These are phyloP conservation scores for Salix udensis DNA, from an alignment of 345 rosid species.

Conservation along the genomic window DNA sequence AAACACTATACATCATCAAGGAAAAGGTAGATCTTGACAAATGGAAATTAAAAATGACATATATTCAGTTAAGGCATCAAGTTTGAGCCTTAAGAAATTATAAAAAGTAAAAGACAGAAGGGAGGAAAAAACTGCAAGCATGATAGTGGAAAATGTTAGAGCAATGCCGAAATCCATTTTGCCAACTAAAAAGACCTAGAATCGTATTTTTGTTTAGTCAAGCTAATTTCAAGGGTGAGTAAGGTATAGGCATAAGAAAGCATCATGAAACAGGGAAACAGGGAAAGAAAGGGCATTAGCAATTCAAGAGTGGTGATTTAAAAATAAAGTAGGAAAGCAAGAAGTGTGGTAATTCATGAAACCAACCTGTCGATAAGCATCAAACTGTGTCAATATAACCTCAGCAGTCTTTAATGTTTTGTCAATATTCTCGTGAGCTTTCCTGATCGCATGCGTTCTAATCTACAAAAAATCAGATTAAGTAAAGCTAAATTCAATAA, in stretches of 20 bases:
- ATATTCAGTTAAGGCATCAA: not conserved
- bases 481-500: conserved; percentile 10
- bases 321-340: not conserved
- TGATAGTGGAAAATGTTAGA: not conserved
- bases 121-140: not conserved
- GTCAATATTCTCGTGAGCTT: conserved; percentile 98
- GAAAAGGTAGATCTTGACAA: not conserved
- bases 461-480: conserved; percentile 45
- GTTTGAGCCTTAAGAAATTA: not conserved
- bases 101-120: not conserved
- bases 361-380: conserved; percentile 78
- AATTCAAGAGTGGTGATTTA: not conserved
- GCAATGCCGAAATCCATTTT: not conserved
- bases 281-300: not conserved
- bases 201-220: not conserved
- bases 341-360: not conserved
- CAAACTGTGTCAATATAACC: conserved; percentile 72
- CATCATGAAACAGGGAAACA: not conserved
- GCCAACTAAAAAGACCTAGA: not conserved
- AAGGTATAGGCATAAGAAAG: not conserved
- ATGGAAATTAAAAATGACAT: not conserved
- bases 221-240: not conserved
- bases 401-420: conserved; percentile 86
- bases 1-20: not conserved
- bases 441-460: conserved; percentile 87